These are phyloP conservation scores for Paracamarosporium sp. DNA, from an alignment of 2,329 filamentous ascomycete species.

Conservation along the genomic window DNA sequence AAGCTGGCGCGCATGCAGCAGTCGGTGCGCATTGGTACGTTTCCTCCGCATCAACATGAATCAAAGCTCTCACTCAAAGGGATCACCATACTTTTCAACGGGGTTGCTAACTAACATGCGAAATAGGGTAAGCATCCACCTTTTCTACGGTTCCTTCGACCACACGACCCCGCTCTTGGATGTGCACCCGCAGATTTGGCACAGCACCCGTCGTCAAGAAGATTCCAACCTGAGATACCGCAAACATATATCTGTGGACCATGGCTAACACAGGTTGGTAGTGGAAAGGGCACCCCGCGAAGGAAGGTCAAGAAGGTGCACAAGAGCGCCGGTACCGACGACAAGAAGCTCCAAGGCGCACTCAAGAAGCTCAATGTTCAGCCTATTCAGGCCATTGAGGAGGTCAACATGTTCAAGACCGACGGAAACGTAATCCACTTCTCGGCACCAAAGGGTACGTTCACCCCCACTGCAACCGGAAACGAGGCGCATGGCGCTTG, in stretches of 20 bases:
- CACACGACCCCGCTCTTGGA: not conserved
- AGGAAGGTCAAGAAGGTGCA: constrained; percentile 98
- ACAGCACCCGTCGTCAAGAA: not conserved
- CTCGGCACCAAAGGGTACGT: constrained; percentile 91
- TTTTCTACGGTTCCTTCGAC: constrained; percentile 2
- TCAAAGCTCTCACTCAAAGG: not conserved
- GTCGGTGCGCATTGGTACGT: constrained; percentile 53
- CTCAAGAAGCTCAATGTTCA: constrained; percentile 99
- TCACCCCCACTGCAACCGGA: not conserved
- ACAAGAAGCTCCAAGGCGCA: constrained; percentile 98
- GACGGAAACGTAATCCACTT: constrained; percentile 99
- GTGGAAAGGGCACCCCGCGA: constrained; percentile 97
- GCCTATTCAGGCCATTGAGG: constrained; percentile 99
- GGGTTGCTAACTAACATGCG: constrained; percentile 9
- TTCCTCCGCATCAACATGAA: constrained; percentile 4
- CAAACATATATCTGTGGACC: not conserved
- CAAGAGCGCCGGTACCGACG: constrained; percentile 89
- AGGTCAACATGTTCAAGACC: constrained; percentile 99
- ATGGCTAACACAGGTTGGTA: constrained; percentile 46
- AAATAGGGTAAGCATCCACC: constrained; percentile 41
- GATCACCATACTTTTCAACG: constrained; percentile 8
- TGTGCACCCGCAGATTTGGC: not conserved
- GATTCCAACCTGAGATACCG: not conserved
- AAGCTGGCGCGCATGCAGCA: constrained; percentile 54
- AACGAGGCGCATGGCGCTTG: not conserved